These are phyloP conservation scores for Asterophora parasitica DNA, from an alignment of 768 basidiomycete genomes.

Conservation along the genomic window DNA sequence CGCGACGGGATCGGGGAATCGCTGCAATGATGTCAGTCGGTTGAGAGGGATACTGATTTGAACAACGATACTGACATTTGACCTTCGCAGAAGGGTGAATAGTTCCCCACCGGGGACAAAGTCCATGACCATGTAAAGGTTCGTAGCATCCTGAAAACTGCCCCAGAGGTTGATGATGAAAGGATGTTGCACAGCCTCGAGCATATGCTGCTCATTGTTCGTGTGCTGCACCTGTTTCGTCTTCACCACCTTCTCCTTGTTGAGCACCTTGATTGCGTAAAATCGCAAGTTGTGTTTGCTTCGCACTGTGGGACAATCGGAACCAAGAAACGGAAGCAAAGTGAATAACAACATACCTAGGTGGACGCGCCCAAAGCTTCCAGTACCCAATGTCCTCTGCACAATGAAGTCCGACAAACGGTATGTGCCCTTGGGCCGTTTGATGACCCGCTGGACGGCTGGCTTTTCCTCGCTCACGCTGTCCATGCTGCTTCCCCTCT, in stretches of 20 bases:
- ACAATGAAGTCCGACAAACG: conserved; percentile 74
- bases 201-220: conserved; percentile 88
- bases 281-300: conserved; percentile 94
- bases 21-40: conserved; percentile 36
- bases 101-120: conserved; percentile 96
- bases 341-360: conserved; percentile 46
- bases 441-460: conserved; percentile 23
- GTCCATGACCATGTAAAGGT: conserved; percentile 98
- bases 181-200: conserved; percentile 81
- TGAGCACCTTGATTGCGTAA: conserved; percentile 93
- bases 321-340: conserved; percentile 7
- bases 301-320: conserved; percentile 47
- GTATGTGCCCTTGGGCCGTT: conserved; percentile 62
- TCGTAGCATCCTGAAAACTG: conserved; percentile 84
- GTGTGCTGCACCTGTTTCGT: conserved; percentile 98
- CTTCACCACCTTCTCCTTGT: conserved; percentile 86
- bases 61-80: conserved; percentile 55
- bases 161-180: conserved; percentile 98
- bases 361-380: conserved; percentile 96
- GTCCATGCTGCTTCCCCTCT: conserved; percentile 32
- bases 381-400: conserved; percentile 84
- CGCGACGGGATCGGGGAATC: conserved; percentile 95
- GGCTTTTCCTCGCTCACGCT: conserved; percentile 26
- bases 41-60: neutral
- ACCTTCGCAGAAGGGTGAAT: conserved; percentile 87